Evolutionary conservation across 179 eudicot genomes (phyloP).

Genomic region (Nepenthes alata): DNA sequence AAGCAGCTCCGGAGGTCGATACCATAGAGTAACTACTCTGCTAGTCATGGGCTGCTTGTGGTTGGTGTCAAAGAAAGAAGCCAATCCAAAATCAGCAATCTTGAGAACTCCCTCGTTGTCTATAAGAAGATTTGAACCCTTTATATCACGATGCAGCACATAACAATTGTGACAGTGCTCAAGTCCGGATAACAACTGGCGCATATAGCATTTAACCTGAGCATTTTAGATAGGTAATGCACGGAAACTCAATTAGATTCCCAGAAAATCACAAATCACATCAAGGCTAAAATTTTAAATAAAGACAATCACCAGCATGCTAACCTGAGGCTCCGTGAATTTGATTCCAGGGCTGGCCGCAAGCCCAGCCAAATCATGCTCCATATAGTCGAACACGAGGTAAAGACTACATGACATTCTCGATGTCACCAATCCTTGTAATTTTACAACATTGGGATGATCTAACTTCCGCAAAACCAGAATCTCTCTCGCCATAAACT

Average conservation of each 20-base stretch:
- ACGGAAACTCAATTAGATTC: neutral
- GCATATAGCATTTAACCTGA: conserved; percentile 19
- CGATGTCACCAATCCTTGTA: conserved; percentile 59
- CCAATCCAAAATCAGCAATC: conserved; percentile 81
- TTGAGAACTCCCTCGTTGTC: conserved; percentile 53
- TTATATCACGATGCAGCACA: conserved; percentile 67
- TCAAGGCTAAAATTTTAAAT: neutral
- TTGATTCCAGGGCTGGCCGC: conserved; percentile 48
- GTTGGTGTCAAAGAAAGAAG: conserved; percentile 24
- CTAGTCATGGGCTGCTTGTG: conserved; percentile 13
- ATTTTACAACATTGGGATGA: conserved; percentile 55
- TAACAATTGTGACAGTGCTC: conserved; percentile 64
- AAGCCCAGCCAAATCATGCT: conserved; percentile 63
- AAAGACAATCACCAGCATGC: neutral
- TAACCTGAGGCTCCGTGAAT: conserved; percentile 60
- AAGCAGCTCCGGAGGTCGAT: conserved; percentile 76
- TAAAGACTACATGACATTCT: conserved; percentile 66
- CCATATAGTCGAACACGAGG: conserved; percentile 63
- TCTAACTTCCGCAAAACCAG: conserved; percentile 47
- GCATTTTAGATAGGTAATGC: neutral
- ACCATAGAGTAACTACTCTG: conserved; percentile 73
- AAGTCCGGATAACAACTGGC: conserved; percentile 42
- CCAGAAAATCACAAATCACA: neutral
- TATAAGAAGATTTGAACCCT: conserved; percentile 74
- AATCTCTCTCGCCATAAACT: conserved; percentile 63